phyloP scores from a whole-genome alignment of 139 green algal genomes.

The Asterochloris sp. region DNA sequence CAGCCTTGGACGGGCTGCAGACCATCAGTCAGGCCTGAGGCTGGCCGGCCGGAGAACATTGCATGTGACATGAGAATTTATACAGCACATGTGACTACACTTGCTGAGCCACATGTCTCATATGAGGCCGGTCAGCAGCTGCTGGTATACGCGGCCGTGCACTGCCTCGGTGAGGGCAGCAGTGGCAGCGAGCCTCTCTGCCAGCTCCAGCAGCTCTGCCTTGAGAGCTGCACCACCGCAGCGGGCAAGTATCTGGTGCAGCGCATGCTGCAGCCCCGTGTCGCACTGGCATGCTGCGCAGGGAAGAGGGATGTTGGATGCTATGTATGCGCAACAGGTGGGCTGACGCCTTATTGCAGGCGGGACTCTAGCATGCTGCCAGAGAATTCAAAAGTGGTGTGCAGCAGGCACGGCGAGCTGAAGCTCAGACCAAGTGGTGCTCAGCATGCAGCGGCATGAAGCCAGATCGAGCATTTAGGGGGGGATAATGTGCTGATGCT shows the following conservation, averaged over 20 bases:
- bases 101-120: not conserved
- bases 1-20: too few species aligned
- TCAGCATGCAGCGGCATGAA: not conserved
- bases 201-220: slow-evolving; percentile 48
- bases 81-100: too few species aligned
- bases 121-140: slow-evolving; percentile 12
- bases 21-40: too few species aligned
- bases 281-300: not conserved
- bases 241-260: slow-evolving; percentile 24
- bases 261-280: slow-evolving; percentile 14
- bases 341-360: not conserved
- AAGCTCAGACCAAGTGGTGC: not conserved
- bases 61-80: too few species aligned
- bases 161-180: slow-evolving; percentile 51
- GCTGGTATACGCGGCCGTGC: slow-evolving; percentile 29
- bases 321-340: not conserved
- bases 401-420: not conserved
- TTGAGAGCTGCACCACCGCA: slow-evolving; percentile 43
- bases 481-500: too few species aligned
- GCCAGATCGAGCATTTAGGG: too few species aligned
- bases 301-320: too few species aligned
- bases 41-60: too few species aligned
- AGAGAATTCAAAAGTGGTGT: not conserved
- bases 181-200: slow-evolving; percentile 26
- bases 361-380: not conserved